A percentile compares a stretch with the other conserved stretches of the same genome.
These are phyloP conservation scores for Vinca minor DNA, from an alignment of 257 asterid genomes.

Conservation along the genomic window DNA sequence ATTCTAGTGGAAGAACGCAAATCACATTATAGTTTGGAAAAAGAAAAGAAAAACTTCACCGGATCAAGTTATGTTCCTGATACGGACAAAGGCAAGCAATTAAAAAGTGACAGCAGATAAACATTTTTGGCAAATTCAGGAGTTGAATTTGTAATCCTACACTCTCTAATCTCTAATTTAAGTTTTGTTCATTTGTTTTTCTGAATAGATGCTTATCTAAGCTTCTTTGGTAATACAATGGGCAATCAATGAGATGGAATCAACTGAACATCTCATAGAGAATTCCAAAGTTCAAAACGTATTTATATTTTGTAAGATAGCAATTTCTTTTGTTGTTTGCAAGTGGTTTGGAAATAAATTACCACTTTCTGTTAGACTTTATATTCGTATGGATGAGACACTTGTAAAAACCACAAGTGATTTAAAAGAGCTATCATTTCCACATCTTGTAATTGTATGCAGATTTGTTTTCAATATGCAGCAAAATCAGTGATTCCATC, in stretches of 20 bases:
- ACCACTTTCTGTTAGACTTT: too few relatives aligned
- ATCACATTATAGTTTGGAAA: background rate
- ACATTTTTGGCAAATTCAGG: background rate
- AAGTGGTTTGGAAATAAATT: too few relatives aligned
- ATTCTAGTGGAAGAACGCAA: constrained; percentile 17
- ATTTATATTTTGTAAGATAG: too few relatives aligned
- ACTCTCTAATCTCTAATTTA: background rate
- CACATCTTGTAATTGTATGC: background rate
- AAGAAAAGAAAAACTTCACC: background rate
- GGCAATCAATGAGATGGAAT: background rate
- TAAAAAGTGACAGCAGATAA: background rate
- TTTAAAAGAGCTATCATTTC: background rate
- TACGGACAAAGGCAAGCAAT: background rate
- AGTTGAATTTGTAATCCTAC: background rate
- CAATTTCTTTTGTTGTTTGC: too few relatives aligned
- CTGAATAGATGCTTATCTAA: background rate
- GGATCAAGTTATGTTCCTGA: background rate
- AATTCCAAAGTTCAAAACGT: too few relatives aligned
- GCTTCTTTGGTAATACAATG: background rate
- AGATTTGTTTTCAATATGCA: background rate
- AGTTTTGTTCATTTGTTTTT: constrained; percentile 5
- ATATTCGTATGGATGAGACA: too few relatives aligned
- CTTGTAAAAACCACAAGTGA: too few relatives aligned
- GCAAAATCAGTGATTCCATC: background rate
- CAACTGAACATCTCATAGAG: background rate